phyloP scores from a whole-genome alignment of 805 yeast species.

The Candida jianshihensis region DNA sequence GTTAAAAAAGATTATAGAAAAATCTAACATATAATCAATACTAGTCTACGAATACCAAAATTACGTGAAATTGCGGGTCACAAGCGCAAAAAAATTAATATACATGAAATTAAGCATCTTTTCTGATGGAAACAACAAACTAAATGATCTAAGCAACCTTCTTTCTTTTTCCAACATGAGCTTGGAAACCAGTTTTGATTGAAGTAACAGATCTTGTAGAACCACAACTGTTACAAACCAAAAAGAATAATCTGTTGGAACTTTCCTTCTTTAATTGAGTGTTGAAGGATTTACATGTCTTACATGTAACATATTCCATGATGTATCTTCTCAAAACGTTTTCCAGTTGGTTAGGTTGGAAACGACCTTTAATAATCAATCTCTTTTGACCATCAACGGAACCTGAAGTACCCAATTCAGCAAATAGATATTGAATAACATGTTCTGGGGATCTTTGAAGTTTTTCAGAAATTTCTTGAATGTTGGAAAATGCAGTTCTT shows the following conservation, averaged over 20 bases:
- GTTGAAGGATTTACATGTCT: slow-evolving; percentile 97
- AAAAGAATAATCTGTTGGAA: slow-evolving; percentile 91
- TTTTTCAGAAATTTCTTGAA: slow-evolving; percentile 88
- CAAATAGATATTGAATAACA: slow-evolving; percentile 91
- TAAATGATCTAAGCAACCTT: slow-evolving; percentile 32
- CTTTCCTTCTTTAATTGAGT: slow-evolving; percentile 94
- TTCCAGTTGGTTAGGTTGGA: slow-evolving; percentile 96
- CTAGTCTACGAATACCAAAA: no score
- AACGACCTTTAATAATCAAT: slow-evolving; percentile 95
- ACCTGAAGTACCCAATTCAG: slow-evolving; percentile 99
- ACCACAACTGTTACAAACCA: slow-evolving; percentile 98
- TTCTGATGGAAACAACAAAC: not conserved
- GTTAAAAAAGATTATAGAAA: slow-evolving; percentile 47
- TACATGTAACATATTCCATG: slow-evolving; percentile 95
- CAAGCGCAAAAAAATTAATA: not conserved
- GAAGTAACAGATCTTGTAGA: slow-evolving; percentile 94
- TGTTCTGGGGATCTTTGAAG: slow-evolving; percentile 97
- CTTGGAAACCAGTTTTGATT: slow-evolving; percentile 99
- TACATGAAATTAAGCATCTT: not conserved
- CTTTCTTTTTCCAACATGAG: slow-evolving; percentile 89
- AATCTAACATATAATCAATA: slow-evolving; percentile 8
- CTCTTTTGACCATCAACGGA: slow-evolving; percentile 98
- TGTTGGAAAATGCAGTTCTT: slow-evolving; percentile 93
- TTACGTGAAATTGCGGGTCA: no score
- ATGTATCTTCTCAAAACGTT: slow-evolving; percentile 94